phyloP scores from a whole-genome alignment of 2,329 filamentous ascomycete species.

The Fusarium incarnatum region DNA sequence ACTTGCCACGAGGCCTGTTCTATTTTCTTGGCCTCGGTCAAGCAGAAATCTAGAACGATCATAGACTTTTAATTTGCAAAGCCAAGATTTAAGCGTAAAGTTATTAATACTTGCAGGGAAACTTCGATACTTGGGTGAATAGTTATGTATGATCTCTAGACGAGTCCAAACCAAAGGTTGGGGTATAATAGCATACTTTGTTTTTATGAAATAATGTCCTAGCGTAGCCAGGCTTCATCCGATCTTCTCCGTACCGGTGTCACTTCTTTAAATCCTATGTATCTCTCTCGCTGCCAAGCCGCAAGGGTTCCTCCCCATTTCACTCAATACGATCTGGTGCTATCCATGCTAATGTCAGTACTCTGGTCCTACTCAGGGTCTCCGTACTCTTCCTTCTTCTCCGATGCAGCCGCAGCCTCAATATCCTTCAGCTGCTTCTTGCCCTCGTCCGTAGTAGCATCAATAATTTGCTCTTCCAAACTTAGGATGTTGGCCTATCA shows the following conservation, averaged over 20 bases:
- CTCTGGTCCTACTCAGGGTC: constrained; percentile 55
- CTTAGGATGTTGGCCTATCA: constrained; percentile 83
- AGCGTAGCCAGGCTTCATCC: not conserved
- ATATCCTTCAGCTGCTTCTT: constrained; percentile 81
- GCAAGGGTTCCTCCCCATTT: not conserved
- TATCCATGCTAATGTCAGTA: not conserved
- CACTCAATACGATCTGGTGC: not conserved
- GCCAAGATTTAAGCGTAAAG: not conserved
- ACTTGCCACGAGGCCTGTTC: not conserved
- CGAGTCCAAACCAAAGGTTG: not conserved
- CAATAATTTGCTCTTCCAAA: constrained; percentile 92
- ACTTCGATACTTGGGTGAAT: not conserved
- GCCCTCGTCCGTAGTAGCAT: constrained; percentile 91
- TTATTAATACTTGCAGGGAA: not conserved
- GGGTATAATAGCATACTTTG: not conserved
- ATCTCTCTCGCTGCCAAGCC: constrained; percentile 1
- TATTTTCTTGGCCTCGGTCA: not conserved
- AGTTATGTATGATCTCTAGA: not conserved
- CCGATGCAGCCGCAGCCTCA: constrained; percentile 61
- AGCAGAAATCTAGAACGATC: not conserved
- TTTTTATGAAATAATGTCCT: not conserved
- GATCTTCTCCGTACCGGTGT: not conserved
- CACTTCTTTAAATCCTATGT: not conserved
- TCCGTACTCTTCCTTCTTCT: constrained; percentile 42
- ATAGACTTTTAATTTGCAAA: not conserved